Base-by-base conservation (phyloP, 495 filamentous ascomycete genomes). In the Astrothelium subdiscretum region DNA sequence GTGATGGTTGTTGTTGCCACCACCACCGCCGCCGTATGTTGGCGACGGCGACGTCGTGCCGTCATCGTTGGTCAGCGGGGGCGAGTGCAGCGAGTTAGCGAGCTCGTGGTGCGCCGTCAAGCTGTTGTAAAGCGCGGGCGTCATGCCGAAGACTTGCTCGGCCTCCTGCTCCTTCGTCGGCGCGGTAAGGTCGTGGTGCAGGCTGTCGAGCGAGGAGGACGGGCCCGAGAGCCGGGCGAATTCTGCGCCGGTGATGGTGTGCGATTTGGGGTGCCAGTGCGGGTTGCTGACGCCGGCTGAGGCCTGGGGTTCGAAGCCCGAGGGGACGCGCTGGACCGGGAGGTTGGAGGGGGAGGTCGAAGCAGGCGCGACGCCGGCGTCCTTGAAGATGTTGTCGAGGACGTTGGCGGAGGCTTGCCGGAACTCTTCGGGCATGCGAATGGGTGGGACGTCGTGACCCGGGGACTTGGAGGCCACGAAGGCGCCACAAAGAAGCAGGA, bases 401-500 rank as follows among this genome's bases (percentile, higher is more conserved):
- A 98, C 86, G 32, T 85, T 87, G 59, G 92, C 89, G 24, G 92
- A 96, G 61, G 95, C 95, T 63, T 88, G 89, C 62, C 91, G 90
- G 61, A 97, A 87, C 67, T 97, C 92, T 62, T 96, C 90, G 22
- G 94, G 90, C 66, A 98, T 85, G 65, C 86, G 87, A 32, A 92
- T 92, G 68, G 97, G 85, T 66, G 75, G 77, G 31, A 75, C 76
- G 51, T 84, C 66, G 68, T 85, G 66, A 72, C 83, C 75, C 2
- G 81, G 76, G 59, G 80, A 81, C 77, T 92, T 95, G 52, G 92
- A 96, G 59, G 92, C 91, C 64, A 97, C 91, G 73, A 95, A 97
- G 58, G 94, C 94, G 68, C 94, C 94, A 69, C 95, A 92, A 62
- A 98, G 88, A 64, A 98, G 89, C 67, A 96, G 89, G 91, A 84